Evolutionary conservation across 208 protist genomes (phyloP), one percentile per base, ranked within the genome.

Genomic region (Wallacemonas sp.): DNA sequence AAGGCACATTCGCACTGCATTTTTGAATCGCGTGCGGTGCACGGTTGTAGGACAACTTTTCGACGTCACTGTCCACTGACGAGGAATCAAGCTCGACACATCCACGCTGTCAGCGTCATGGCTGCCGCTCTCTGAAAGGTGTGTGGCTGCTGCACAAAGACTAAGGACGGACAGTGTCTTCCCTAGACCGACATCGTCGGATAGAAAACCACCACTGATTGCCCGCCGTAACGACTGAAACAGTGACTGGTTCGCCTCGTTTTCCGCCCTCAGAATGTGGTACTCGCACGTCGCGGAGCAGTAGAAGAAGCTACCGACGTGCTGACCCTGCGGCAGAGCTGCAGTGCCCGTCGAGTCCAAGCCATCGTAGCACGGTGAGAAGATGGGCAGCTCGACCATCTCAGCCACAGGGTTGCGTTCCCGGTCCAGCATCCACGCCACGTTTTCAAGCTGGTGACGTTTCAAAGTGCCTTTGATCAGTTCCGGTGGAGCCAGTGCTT

Each of bases 161-260:
- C 42, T 71, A 4, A 87, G 67, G 19, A 83, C 32, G n/a, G 69
- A 55, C 12, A 93, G 66, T 17, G 86, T 89, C 64, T 93, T 93
- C 12, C 83, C 86, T 1, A 93, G 66, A 13, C 86, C 86, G 19
- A 88, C 85, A 32, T 87, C 79, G 52, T 90, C 83, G 29, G 69
- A 75, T 27, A 93, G 65, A 29, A 90, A 63, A n/a, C 77, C 74
- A 26, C 87, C 79, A 9, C 59, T 53, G 13, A 78, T 39, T 3
- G 21, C 52, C 0, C 60, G 38, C 2, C 63, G 59, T 6, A 55
- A 27, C 22, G 36, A 17, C 17, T 10, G 24, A 36, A 37, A 57
- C 27, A 63, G 21, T 0, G n/a, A 3, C 12, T 5, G 2, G 41
- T 69, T 26, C 45, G 19, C 26, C 17, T 15, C 24, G 22, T 15